Evolutionary conservation across 1,284 basidiomycete species (phyloP).

Genomic region (Papiliotrema nemorosa): DNA sequence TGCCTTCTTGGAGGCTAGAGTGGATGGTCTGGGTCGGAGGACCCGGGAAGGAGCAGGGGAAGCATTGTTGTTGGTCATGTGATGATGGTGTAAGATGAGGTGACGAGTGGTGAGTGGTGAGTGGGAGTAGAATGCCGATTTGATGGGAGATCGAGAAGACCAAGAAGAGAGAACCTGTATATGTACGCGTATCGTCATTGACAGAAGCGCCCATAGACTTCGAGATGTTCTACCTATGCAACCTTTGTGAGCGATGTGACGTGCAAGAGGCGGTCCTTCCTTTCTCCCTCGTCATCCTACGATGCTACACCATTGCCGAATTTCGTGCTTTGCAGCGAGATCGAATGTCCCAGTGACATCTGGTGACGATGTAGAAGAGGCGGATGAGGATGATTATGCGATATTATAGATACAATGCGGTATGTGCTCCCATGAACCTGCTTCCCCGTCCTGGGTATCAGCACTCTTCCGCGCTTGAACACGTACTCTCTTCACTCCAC

Average conservation of each 20-base stretch:
- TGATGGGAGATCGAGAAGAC: not conserved
- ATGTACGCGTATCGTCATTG: too few relatives aligned
- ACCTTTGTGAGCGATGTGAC: not conserved
- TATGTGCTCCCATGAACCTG: not conserved
- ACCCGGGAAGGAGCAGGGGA: not conserved
- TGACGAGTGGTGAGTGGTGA: too few relatives aligned
- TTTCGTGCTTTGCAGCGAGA: too few relatives aligned
- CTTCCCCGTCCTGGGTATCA: not conserved
- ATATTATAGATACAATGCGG: too few relatives aligned
- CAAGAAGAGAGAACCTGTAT: not conserved
- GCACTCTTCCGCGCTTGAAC: not conserved
- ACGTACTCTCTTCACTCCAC: constrained; percentile 8
- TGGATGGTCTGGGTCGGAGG: not conserved
- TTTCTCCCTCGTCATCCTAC: too few relatives aligned
- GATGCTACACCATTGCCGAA: too few relatives aligned
- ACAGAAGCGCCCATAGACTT: not conserved
- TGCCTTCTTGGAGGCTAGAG: not conserved
- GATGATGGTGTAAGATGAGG: not conserved
- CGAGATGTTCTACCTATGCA: not conserved
- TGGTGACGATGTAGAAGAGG: too few relatives aligned
- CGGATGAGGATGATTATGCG: too few relatives aligned
- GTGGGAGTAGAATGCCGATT: not conserved
- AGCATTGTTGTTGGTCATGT: not conserved
- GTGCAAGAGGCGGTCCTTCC: too few relatives aligned
- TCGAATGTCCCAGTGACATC: too few relatives aligned